Conservation (phyloP, 2,329 filamentous ascomycete species). For the Colletotrichum liriopes region DNA sequence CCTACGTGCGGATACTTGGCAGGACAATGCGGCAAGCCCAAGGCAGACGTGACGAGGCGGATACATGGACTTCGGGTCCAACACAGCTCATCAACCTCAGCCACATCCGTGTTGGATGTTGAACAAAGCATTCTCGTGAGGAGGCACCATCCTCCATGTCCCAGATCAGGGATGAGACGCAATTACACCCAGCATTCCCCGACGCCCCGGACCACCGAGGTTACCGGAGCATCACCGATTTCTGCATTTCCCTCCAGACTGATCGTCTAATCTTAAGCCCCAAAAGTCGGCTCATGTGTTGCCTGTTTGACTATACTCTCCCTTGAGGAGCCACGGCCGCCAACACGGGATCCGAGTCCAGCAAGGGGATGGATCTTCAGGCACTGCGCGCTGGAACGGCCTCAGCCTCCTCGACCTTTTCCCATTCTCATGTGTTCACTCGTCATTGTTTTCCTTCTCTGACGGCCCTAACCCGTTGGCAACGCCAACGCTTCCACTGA, state of each 20-base stretch:
- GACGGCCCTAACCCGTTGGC: not conserved
- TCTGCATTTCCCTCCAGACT: constrained; percentile 7
- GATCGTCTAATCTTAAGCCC: not conserved
- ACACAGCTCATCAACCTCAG: not conserved
- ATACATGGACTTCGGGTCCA: not conserved
- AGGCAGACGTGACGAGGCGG: not conserved
- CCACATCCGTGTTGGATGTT: not conserved
- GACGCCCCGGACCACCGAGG: not conserved
- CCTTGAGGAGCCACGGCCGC: constrained; percentile 15
- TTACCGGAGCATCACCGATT: not conserved
- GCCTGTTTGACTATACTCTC: not conserved
- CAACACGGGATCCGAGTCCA: not conserved
- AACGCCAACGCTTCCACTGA: constrained; percentile 7
- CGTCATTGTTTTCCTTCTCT: not conserved
- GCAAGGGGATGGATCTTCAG: not conserved
- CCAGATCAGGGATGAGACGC: constrained; percentile 2
- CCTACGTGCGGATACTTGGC: no score
- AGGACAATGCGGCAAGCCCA: not conserved
- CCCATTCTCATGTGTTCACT: not conserved
- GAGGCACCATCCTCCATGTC: not conserved
- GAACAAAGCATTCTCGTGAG: constrained; percentile 10
- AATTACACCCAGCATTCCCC: constrained; percentile 32
- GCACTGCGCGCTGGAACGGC: not conserved
- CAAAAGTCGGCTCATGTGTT: not conserved
- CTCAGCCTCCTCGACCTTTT: not conserved